Percentiles rank a stretch among this genome's conserved stretches.
Conservation (phyloP, 1,284 basidiomycete genomes). For the Pisolithus thermaeus region DNA sequence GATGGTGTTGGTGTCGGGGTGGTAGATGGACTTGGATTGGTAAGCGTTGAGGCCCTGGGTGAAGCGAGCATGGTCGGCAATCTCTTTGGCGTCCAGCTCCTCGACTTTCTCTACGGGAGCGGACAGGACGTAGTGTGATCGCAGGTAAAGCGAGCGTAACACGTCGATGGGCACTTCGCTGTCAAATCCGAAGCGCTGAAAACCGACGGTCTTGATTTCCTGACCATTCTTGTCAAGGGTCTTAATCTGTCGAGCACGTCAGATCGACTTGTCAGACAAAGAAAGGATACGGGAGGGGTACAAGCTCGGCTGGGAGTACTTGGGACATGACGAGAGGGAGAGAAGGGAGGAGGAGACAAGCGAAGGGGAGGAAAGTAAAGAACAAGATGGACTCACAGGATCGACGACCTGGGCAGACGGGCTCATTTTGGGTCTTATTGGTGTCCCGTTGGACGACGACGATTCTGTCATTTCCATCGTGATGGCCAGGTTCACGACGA, state of each 20-base stretch:
- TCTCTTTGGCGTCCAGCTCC: constrained; percentile 35
- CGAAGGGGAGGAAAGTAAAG: neutral
- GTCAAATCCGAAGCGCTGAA: constrained; percentile 83
- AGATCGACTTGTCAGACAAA: constrained; percentile 8
- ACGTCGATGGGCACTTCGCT: constrained; percentile 73
- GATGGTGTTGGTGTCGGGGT: constrained; percentile 72
- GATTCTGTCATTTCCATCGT: too few relatives aligned
- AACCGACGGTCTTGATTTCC: constrained; percentile 76
- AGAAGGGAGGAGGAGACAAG: neutral
- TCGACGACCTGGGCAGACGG: constrained; percentile 1
- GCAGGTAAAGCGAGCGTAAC: constrained; percentile 81
- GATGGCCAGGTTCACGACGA: too few relatives aligned
- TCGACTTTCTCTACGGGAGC: constrained; percentile 34
- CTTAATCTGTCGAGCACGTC: constrained; percentile 37
- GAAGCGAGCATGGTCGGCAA: constrained; percentile 48
- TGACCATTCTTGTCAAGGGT: constrained; percentile 68
- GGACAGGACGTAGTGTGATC: constrained; percentile 66
- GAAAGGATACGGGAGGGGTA: constrained; percentile 4
- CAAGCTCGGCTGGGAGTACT: constrained; percentile 16
- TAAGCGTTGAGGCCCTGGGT: constrained; percentile 50
- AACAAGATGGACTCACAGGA: constrained; percentile 5
- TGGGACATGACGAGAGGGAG: constrained; percentile 16
- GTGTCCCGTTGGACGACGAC: neutral
- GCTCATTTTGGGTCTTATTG: neutral
- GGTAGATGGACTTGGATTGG: constrained; percentile 80